Conservation (phyloP, 2,329 filamentous ascomycete genomes). For the Neofusicoccum parvum region DNA sequence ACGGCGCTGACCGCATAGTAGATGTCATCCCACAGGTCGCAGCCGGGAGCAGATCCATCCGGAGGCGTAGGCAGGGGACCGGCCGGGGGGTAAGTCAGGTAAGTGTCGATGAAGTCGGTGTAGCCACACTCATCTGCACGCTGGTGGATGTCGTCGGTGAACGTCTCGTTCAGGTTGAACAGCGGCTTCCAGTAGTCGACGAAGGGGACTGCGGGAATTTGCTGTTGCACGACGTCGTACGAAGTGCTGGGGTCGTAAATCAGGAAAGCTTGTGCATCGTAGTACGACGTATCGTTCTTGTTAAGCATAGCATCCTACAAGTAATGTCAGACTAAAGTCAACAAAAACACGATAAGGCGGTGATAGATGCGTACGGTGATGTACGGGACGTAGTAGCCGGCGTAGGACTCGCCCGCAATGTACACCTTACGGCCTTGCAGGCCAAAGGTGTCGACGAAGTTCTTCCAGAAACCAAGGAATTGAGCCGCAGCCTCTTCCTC, state of each 20-base stretch:
- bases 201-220: constrained; percentile 60
- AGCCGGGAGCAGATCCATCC: constrained; percentile 51
- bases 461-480: constrained; percentile 78
- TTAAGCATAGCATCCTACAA: constrained; percentile 68
- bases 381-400: constrained; percentile 60
- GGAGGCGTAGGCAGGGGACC: constrained; percentile 60
- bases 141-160: constrained; percentile 54
- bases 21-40: constrained; percentile 50
- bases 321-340: constrained; percentile 31
- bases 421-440: constrained; percentile 70
- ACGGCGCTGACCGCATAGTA: constrained; percentile 43
- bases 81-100: constrained; percentile 69
- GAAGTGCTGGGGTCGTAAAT: constrained; percentile 73
- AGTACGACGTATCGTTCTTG: constrained; percentile 66
- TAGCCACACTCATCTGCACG: constrained; percentile 64
- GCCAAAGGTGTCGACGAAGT: constrained; percentile 71
- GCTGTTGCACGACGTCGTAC: constrained; percentile 52
- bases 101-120: constrained; percentile 59
- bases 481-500: constrained; percentile 70
- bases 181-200: constrained; percentile 63
- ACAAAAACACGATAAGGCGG: constrained; percentile 60
- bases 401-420: constrained; percentile 66
- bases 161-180: constrained; percentile 66
- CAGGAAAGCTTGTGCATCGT: constrained; percentile 59
- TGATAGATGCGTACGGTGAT: constrained; percentile 35